Evolutionary conservation across 306 rosid genomes (phyloP).

Genomic region (Rubus idaeus): DNA sequence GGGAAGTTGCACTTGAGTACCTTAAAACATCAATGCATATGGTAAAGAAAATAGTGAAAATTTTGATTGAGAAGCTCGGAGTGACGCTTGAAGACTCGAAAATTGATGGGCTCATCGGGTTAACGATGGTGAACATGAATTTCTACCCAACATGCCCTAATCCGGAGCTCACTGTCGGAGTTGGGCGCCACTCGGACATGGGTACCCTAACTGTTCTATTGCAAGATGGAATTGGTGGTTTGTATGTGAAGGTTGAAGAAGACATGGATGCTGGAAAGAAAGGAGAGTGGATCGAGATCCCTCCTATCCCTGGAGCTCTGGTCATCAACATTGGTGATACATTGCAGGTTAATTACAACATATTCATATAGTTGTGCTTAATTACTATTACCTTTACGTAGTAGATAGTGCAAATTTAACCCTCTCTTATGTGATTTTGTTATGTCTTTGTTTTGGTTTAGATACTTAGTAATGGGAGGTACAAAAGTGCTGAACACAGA

Average conservation of each 20-base stretch:
- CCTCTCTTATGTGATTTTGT: not conserved
- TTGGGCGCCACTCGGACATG: constrained; percentile 70
- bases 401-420: not conserved
- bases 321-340: constrained; percentile 61
- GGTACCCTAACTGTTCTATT: constrained; percentile 58
- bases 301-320: constrained; percentile 60
- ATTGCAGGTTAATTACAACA: constrained; percentile 28
- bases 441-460: not conserved
- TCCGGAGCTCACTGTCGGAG: constrained; percentile 73
- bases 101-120: constrained; percentile 37
- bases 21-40: constrained; percentile 40
- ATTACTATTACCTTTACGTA: not conserved
- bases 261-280: constrained; percentile 14
- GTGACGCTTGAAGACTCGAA: constrained; percentile 36
- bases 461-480: constrained; percentile 69
- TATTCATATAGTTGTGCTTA: not conserved
- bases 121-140: constrained; percentile 57
- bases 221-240: constrained; percentile 71
- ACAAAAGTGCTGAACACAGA: constrained; percentile 62
- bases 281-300: constrained; percentile 57
- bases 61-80: constrained; percentile 44
- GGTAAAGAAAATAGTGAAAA: constrained; percentile 37
- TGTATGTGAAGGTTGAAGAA: constrained; percentile 51
- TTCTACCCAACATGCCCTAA: constrained; percentile 67
- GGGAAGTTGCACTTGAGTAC: constrained; percentile 57